phyloP scores from a whole-genome alignment of 176 grass and related monocot genomes.

The Aegilops tauschii region DNA sequence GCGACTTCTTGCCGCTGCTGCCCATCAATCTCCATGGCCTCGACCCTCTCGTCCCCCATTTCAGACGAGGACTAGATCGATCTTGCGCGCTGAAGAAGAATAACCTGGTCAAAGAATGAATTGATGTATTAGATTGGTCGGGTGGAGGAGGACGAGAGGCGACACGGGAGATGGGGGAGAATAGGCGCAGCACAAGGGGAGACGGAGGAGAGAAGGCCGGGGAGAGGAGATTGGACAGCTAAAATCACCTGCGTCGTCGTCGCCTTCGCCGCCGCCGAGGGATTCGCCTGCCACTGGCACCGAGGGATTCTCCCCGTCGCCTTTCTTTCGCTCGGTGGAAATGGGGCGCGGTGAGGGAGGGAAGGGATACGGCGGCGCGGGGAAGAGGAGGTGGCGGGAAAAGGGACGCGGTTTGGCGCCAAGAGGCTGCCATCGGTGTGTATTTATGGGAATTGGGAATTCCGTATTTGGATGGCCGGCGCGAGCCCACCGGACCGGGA shows the following conservation, averaged over 20 bases:
- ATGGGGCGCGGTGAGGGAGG: background rate
- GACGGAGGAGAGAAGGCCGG: background rate
- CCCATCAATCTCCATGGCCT: slow-evolving; percentile 55
- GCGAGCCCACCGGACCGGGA: too few relatives aligned
- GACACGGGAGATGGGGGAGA: background rate
- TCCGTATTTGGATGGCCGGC: too few relatives aligned
- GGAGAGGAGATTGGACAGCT: background rate
- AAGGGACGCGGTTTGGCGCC: background rate
- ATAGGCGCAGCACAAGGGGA: background rate
- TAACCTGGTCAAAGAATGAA: background rate
- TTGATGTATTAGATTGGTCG: too few relatives aligned
- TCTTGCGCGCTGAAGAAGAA: background rate
- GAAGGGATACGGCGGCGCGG: background rate
- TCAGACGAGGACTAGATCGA: background rate
- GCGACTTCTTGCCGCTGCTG: slow-evolving; percentile 1
- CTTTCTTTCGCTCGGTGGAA: background rate
- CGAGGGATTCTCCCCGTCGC: too few relatives aligned
- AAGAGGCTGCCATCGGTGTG: background rate
- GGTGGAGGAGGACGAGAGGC: background rate
- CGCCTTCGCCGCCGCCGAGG: background rate
- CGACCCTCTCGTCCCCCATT: slow-evolving; percentile 30
- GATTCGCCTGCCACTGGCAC: background rate
- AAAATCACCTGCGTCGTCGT: background rate
- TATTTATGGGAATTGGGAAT: background rate
- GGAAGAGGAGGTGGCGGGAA: background rate